Conservation (phyloP, 108 stramenopile species). For the Phaeodactylum tricornutum region DNA sequence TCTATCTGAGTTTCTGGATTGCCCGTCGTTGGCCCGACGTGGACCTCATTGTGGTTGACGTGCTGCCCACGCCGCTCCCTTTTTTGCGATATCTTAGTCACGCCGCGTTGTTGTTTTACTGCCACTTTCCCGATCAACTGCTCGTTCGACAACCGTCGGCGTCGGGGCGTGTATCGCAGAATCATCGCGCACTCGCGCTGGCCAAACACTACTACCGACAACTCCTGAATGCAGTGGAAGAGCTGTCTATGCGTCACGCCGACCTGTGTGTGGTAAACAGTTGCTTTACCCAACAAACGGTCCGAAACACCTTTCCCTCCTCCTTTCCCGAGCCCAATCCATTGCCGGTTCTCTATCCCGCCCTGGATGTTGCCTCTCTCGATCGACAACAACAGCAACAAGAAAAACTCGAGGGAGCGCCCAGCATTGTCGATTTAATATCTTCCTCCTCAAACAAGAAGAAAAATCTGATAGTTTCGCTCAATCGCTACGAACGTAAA, state of each 20-base stretch:
- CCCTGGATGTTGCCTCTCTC: slow-evolving; percentile 42
- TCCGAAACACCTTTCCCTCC: slow-evolving; percentile 60
- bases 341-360: slow-evolving; percentile 72
- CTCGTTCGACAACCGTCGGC: slow-evolving; percentile 45
- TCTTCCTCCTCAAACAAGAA: slow-evolving; percentile 14
- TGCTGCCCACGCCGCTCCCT: slow-evolving; percentile 82
- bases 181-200: no score
- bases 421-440: not conserved
- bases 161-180: no score
- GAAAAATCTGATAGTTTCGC: slow-evolving; percentile 47
- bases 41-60: slow-evolving; percentile 77
- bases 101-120: slow-evolving; percentile 87
- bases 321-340: slow-evolving; percentile 8
- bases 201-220: slow-evolving; percentile 44
- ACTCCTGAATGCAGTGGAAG: slow-evolving; percentile 64
- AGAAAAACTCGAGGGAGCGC: not conserved
- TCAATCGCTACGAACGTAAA: slow-evolving; percentile 98
- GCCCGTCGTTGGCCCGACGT: slow-evolving; percentile 12
- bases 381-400: not conserved
- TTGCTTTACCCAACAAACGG: slow-evolving; percentile 76
- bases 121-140: slow-evolving; percentile 98
- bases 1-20: slow-evolving; percentile 45
- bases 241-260: slow-evolving; percentile 66
- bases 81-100: slow-evolving; percentile 43
- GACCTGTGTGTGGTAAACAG: slow-evolving; percentile 91